Evolutionary conservation across 2,329 filamentous ascomycete genomes (phyloP).

Genomic region (Didymella pinodella): DNA sequence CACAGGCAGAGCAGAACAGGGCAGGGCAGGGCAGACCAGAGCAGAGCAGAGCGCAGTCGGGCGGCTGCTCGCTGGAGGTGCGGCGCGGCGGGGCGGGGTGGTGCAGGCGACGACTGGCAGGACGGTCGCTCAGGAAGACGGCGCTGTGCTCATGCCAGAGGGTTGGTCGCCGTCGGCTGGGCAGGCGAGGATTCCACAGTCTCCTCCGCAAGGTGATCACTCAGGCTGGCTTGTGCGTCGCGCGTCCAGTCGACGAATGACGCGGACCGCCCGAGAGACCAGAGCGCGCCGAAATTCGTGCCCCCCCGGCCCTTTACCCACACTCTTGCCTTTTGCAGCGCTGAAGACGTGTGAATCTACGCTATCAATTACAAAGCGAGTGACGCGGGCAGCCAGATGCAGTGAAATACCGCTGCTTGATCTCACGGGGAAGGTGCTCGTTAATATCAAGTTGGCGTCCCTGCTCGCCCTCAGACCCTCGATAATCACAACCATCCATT

Average conservation of each 20-base stretch:
- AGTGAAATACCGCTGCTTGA: background rate
- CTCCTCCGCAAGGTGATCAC: conserved; percentile 17
- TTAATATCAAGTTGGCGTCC: conserved; percentile 6
- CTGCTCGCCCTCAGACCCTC: background rate
- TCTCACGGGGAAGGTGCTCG: background rate
- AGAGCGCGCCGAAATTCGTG: conserved; percentile 15
- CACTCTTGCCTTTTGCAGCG: background rate
- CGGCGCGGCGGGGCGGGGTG: conserved; percentile 19
- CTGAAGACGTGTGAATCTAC: background rate
- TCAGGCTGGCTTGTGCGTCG: conserved; percentile 10
- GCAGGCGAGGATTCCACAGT: conserved; percentile 27
- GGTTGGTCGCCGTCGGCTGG: conserved; percentile 23
- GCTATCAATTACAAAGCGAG: background rate
- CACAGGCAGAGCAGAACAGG: conserved; percentile 30
- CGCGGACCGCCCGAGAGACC: conserved; percentile 5
- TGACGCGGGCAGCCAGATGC: background rate
- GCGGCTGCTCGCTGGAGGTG: conserved; percentile 27
- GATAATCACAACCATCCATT: background rate
- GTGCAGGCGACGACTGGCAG: conserved; percentile 22
- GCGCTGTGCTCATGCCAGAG: conserved; percentile 18
- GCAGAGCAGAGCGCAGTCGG: conserved; percentile 19
- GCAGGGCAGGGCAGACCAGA: background rate
- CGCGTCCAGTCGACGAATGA: conserved; percentile 10
- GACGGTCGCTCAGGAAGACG: conserved; percentile 23
- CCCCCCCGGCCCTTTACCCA: background rate